A percentile compares a stretch with the other conserved stretches of the same genome.
These are phyloP conservation scores for Yamadazyma insecticola DNA, from an alignment of 805 yeast genomes.

Conservation along the genomic window DNA sequence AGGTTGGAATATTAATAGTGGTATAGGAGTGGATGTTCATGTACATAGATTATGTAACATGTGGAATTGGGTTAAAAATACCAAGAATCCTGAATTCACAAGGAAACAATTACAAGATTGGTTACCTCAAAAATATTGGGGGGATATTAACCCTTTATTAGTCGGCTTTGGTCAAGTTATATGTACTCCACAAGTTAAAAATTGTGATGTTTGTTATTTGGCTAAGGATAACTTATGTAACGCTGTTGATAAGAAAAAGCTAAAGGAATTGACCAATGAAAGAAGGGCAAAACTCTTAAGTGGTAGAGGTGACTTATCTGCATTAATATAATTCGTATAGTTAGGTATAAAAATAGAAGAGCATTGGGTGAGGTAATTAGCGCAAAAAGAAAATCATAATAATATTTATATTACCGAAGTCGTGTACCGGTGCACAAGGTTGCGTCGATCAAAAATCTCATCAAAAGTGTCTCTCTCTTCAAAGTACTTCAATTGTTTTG, in stretches of 20 bases:
- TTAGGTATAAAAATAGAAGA: too few species aligned
- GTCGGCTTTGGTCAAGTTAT: constrained; percentile 94
- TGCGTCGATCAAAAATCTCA: too few species aligned
- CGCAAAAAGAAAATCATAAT: too few species aligned
- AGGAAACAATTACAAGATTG: constrained; percentile 64
- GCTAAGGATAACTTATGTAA: constrained; percentile 53
- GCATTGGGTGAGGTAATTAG: too few species aligned
- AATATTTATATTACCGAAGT: too few species aligned
- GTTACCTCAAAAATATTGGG: constrained; percentile 75
- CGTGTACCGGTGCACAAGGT: too few species aligned
- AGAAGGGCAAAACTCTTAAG: constrained; percentile 23
- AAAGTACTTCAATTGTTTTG: too few species aligned
- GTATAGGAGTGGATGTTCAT: constrained; percentile 95
- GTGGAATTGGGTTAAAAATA: constrained; percentile 70
- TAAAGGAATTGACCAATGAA: constrained; percentile 22
- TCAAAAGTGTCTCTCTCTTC: too few species aligned
- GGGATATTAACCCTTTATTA: constrained; percentile 75
- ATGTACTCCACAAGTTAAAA: constrained; percentile 64
- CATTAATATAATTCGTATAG: constrained; percentile 1
- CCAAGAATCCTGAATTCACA: constrained; percentile 71
- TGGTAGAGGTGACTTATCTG: constrained; percentile 28
- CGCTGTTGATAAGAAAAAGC: constrained; percentile 46
- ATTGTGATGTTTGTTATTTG: constrained; percentile 69
- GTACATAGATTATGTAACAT: constrained; percentile 72
- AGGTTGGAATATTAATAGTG: constrained; percentile 73